Conservation (phyloP, 2,329 filamentous ascomycete species). For the Orbilia ellipsospora region DNA sequence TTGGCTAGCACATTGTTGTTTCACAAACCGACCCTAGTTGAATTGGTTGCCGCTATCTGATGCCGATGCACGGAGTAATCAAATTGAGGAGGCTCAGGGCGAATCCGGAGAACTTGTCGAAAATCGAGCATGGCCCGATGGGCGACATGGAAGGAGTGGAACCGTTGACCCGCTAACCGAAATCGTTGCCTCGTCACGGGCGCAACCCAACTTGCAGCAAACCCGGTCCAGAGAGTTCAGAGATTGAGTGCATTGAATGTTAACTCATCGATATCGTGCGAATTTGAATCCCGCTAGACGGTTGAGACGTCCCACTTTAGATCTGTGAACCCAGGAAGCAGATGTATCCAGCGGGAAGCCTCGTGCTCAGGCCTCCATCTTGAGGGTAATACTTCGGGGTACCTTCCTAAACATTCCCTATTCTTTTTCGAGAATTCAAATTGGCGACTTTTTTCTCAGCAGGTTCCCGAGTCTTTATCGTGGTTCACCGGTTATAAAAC, state of each 20-base stretch:
- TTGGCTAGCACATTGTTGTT: too few relatives aligned
- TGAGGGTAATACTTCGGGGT: conserved; percentile 9
- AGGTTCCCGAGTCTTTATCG: neutral
- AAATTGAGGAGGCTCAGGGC: too few relatives aligned
- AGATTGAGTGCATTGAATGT: neutral
- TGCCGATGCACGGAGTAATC: conserved; percentile 13
- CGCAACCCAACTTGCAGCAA: neutral
- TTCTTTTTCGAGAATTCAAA: too few relatives aligned
- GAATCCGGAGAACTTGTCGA: neutral
- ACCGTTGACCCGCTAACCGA: conserved; percentile 4
- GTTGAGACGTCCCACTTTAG: neutral
- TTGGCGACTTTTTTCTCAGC: too few relatives aligned
- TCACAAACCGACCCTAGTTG: too few relatives aligned
- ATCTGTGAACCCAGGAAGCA: neutral
- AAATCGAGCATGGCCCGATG: conserved; percentile 20
- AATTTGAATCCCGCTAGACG: neutral
- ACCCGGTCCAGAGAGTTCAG: neutral
- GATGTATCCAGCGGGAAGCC: neutral
- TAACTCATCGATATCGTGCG: neutral
- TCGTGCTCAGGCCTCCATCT: neutral
- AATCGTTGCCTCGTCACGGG: conserved; percentile 22
- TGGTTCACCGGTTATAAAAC: neutral
- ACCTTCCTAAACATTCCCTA: neutral
- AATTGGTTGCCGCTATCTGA: conserved; percentile 23
- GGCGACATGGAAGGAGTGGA: conserved; percentile 30